phyloP scores from a whole-genome alignment of 2,329 filamentous ascomycete genomes.

The Ceratocystis ficicola region DNA sequence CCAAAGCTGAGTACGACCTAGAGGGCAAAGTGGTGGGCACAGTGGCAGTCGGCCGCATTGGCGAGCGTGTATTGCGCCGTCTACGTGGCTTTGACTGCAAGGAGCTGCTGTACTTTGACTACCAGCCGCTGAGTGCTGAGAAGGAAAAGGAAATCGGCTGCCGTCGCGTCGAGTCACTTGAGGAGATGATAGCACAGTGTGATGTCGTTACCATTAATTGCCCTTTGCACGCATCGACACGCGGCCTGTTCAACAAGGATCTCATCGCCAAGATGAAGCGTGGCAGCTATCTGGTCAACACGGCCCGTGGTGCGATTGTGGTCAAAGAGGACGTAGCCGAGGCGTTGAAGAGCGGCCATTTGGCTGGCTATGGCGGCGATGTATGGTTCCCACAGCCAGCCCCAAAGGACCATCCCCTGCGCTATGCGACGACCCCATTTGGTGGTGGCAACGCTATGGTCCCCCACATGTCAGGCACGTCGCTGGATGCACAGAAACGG shows the following conservation, averaged over 20 bases:
- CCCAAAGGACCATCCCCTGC: slow-evolving; percentile 81
- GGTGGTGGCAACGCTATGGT: slow-evolving; percentile 98
- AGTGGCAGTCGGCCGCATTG: slow-evolving; percentile 93
- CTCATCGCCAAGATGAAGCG: slow-evolving; percentile 98
- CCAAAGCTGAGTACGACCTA: slow-evolving; percentile 97
- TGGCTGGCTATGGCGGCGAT: slow-evolving; percentile 77
- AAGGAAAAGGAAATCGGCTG: slow-evolving; percentile 91
- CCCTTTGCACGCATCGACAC: slow-evolving; percentile 95
- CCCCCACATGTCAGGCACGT: slow-evolving; percentile 96
- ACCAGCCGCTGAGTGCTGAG: slow-evolving; percentile 82
- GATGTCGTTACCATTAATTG: slow-evolving; percentile 99
- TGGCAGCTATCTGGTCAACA: slow-evolving; percentile 97
- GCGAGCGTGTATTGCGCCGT: slow-evolving; percentile 90
- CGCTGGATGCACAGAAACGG: slow-evolving; percentile 91
- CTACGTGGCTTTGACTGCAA: slow-evolving; percentile 99
- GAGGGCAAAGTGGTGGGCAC: slow-evolving; percentile 97
- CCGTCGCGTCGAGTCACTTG: slow-evolving; percentile 74
- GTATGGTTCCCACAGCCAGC: slow-evolving; percentile 98
- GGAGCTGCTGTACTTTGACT: slow-evolving; percentile 98
- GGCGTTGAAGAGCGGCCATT: slow-evolving; percentile 81
- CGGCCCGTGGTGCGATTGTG: slow-evolving; percentile 93
- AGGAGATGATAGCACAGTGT: slow-evolving; percentile 89
- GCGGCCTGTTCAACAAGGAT: slow-evolving; percentile 96
- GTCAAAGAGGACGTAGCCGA: slow-evolving; percentile 98
- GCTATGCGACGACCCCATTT: slow-evolving; percentile 86